Evolutionary conservation across 306 rosid genomes (phyloP).

Genomic region (Ammopiptanthus mongolicus): DNA sequence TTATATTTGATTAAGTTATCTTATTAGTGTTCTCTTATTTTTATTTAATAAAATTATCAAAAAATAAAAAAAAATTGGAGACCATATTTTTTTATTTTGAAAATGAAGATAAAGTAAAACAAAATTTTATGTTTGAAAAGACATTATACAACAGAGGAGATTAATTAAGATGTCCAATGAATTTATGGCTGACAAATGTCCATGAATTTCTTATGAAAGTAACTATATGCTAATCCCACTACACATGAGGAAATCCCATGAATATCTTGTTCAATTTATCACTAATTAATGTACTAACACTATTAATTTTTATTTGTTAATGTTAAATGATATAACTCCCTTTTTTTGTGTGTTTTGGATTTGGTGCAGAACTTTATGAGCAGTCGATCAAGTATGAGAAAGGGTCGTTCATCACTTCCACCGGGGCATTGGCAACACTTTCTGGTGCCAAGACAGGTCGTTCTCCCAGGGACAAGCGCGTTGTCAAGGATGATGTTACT

Average conservation of each 20-base stretch:
- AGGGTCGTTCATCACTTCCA: slow-evolving; percentile 69
- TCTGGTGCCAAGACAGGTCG: slow-evolving; percentile 98
- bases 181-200: slow-evolving; percentile 16
- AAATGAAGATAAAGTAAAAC: too few species aligned
- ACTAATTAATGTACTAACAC: too few species aligned
- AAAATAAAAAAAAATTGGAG: too few species aligned
- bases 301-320: not conserved
- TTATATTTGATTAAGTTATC: too few species aligned
- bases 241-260: not conserved
- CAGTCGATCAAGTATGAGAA: slow-evolving; percentile 87
- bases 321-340: not conserved
- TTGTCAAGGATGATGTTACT: slow-evolving; percentile 59
- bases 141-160: too few species aligned
- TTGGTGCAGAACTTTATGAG: slow-evolving; percentile 49
- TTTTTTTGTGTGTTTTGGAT: not conserved
- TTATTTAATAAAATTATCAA: too few species aligned
- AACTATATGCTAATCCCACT: not conserved
- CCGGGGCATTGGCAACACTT: slow-evolving; percentile 87
- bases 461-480: slow-evolving; percentile 85
- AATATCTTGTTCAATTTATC: not conserved
- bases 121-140: too few species aligned
- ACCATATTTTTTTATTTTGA: too few species aligned
- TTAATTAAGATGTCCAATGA: not conserved
- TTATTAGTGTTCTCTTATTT: too few species aligned
- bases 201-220: not conserved